These are phyloP conservation scores for Leptographium galeiforme DNA, from an alignment of 2,329 filamentous ascomycete species.

Conservation along the genomic window DNA sequence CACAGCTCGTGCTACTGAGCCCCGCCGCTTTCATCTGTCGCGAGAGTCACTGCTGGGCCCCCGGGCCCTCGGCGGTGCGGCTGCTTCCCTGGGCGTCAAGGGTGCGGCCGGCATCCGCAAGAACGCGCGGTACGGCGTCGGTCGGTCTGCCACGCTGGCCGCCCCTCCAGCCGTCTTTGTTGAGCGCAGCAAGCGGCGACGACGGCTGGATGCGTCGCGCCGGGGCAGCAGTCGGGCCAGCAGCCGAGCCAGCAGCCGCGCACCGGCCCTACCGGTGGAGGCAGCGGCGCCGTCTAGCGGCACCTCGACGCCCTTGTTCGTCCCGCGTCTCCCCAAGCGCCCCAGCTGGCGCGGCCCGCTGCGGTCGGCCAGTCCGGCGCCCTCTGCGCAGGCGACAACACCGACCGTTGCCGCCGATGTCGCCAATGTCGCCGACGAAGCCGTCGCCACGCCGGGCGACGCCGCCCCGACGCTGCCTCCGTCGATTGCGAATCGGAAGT, in stretches of 20 bases:
- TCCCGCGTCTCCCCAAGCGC: constrained; percentile 8
- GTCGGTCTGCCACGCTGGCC: constrained; percentile 1
- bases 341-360: constrained; percentile 4
- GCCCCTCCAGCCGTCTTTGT: constrained; percentile 39
- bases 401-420: neutral
- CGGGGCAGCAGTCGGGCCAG: constrained; percentile 3
- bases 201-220: constrained; percentile 2
- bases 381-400: constrained; percentile 1
- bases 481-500: constrained; percentile 7
- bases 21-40: constrained; percentile 43
- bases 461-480: neutral
- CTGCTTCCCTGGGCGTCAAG: constrained; percentile 16
- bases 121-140: constrained; percentile 8
- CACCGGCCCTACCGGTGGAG: neutral
- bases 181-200: constrained; percentile 30
- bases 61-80: constrained; percentile 16
- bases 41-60: constrained; percentile 8
- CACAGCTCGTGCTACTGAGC: constrained; percentile 16
- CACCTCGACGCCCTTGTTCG: neutral
- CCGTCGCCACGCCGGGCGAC: neutral
- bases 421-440: neutral
- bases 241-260: constrained; percentile 9
- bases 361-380: neutral
- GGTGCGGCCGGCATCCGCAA: constrained; percentile 23
- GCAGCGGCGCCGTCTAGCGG: neutral